These are phyloP conservation scores for Potentilla sterilis DNA, from an alignment of 306 rosid species.

Conservation along the genomic window DNA sequence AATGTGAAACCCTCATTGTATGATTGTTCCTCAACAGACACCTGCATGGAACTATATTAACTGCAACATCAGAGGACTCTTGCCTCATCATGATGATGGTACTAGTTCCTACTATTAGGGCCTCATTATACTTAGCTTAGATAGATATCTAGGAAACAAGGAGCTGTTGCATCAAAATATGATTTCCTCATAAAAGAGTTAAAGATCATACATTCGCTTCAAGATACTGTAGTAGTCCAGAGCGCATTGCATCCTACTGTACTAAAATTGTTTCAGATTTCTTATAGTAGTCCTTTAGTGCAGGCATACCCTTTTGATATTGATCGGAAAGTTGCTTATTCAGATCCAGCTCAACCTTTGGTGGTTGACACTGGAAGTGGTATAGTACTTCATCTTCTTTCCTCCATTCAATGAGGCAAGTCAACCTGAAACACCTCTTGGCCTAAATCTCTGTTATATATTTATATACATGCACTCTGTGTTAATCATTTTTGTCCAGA, in stretches of 20 bases:
- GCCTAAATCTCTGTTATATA: neutral
- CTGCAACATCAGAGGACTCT: neutral
- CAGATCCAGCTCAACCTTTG: constrained; percentile 62
- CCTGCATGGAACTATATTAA: neutral
- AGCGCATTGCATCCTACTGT: constrained; percentile 13
- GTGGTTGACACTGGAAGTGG: constrained; percentile 96
- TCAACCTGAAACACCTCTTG: constrained; percentile 6
- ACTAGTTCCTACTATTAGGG: neutral
- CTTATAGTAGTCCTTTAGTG: constrained; percentile 41
- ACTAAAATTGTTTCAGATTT: neutral
- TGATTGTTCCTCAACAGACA: neutral
- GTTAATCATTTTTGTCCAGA: neutral
- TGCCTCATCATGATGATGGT: neutral
- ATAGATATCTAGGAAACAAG: neutral
- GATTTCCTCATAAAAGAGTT: neutral
- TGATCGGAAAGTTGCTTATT: constrained; percentile 56
- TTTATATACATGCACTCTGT: neutral
- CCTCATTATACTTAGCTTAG: neutral
- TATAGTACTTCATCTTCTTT: constrained; percentile 27
- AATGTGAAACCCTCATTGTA: no score
- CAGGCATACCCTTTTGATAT: constrained; percentile 85
- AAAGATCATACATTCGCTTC: neutral
- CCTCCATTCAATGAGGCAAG: neutral
- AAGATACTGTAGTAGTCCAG: neutral
- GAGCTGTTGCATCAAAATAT: neutral